Base-by-base conservation (phyloP, 306 rosid genomes). In the Pueraria montana region DNA sequence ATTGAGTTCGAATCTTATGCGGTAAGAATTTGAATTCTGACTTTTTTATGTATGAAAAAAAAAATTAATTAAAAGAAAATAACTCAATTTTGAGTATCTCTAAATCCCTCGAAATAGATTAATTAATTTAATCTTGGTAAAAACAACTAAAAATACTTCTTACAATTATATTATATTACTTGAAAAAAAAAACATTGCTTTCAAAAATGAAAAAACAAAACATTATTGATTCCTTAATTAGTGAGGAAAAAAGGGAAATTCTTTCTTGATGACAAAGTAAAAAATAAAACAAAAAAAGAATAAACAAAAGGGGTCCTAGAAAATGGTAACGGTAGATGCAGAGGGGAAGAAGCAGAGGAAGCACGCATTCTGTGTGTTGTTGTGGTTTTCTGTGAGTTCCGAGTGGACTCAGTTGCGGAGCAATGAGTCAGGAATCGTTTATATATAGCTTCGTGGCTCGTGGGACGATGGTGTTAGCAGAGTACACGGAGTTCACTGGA, bases 401-500 rank as follows among this genome's bases (percentile, higher is more conserved):
- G 80, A 77, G 61, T 48, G 59, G 42, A 61, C 85, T 81, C 77
- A 78, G 69, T 36, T 46, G 53, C 69, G 6, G 74, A 70, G 53
- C 72, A 65, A 86, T 86, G 89, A 86, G 86, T 90, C 94, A 89
- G 84, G 98, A 90, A 78, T 90, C 93, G 89, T 92, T 94, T 83
- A 91, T 94, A 68, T 94, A 94, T 89, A 90, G 97, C 79, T 92
- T 94, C 18, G 96, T 94, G 16, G 96, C 98, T 76, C 86, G 98
- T 81, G 98, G 98, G 77, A 94, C 93, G 5, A 74, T 91, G 97
- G 89, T 94, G 85, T 84, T 94, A 78, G 92, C 92, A 2, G 98
- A 94, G 87, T 92, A 89, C 90, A 92, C 98, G 4, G 90, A 94
- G 92, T 94, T 94, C 88, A 92, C 96, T 4, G 98, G 98, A 1